These are phyloP conservation scores for Suhomyces sp. DNA, from an alignment of 805 yeast genomes.

Conservation along the genomic window DNA sequence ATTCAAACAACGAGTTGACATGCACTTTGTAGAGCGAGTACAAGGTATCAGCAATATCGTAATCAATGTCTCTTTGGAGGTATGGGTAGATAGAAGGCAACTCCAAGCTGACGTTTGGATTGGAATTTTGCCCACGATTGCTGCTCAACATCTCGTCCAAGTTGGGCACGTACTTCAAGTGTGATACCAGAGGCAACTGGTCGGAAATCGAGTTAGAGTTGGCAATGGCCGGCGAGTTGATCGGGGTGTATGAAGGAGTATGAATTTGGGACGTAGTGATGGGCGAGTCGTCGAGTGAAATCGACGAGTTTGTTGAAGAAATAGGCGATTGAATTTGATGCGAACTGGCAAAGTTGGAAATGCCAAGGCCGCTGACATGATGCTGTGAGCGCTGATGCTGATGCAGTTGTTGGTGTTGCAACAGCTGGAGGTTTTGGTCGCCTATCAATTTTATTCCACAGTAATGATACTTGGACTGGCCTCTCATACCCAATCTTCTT, in stretches of 20 bases:
- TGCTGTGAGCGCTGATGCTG: not conserved
- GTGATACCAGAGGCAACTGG: conserved; percentile 15
- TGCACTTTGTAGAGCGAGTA: conserved; percentile 61
- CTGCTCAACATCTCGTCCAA: conserved; percentile 16
- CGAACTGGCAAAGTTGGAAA: not conserved
- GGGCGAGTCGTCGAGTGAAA: conserved; percentile 17
- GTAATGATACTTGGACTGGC: conserved; percentile 81
- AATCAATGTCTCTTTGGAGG: conserved; percentile 46
- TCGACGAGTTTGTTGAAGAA: conserved; percentile 13
- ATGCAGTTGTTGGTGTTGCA: conserved; percentile 10
- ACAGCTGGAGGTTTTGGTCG: conserved; percentile 26
- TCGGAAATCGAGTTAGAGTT: conserved; percentile 15
- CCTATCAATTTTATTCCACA: conserved; percentile 61
- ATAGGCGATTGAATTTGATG: conserved; percentile 11
- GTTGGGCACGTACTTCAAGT: conserved; percentile 30
- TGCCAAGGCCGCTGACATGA: conserved; percentile 4
- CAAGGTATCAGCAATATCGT: conserved; percentile 60
- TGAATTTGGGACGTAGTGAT: conserved; percentile 13
- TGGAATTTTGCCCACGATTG: conserved; percentile 5
- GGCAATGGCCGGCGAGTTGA: conserved; percentile 16
- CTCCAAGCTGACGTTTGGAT: conserved; percentile 16
- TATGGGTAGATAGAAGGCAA: conserved; percentile 42
- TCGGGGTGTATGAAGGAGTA: conserved; percentile 17
- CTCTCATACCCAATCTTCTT: conserved; percentile 77
- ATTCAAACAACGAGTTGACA: conserved; percentile 62